Conservation (phyloP, 805 yeast genomes). For the Jamesozyma rosinii region DNA sequence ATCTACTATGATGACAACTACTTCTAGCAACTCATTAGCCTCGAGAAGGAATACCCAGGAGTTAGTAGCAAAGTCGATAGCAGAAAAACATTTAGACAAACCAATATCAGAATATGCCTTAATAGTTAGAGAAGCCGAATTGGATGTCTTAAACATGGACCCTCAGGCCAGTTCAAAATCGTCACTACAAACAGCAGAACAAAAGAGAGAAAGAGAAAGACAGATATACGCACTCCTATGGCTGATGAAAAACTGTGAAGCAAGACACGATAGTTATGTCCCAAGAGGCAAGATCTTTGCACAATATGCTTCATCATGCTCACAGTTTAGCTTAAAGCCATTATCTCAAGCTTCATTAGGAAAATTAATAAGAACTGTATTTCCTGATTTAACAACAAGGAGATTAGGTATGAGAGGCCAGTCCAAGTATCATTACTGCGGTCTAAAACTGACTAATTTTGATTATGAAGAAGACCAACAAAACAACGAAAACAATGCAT, state of each 20-base stretch:
- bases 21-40: conserved; percentile 6
- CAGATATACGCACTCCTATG: conserved; percentile 80
- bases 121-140: conserved; percentile 38
- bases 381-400: conserved; percentile 62
- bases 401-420: conserved; percentile 76
- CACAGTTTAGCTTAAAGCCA: conserved; percentile 45
- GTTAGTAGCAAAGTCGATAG: conserved; percentile 25
- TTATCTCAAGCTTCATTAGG: conserved; percentile 74
- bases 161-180: conserved; percentile 24
- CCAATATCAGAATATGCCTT: conserved; percentile 39
- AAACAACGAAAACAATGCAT: background rate
- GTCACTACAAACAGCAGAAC: conserved; percentile 27
- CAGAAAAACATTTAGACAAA: conserved; percentile 24
- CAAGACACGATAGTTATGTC: conserved; percentile 42
- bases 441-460: conserved; percentile 40
- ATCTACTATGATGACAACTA: conserved; percentile 4
- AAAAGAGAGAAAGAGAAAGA: conserved; percentile 46
- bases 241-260: conserved; percentile 56
- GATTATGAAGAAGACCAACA: background rate
- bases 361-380: conserved; percentile 54
- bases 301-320: conserved; percentile 51
- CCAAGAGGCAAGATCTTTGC: conserved; percentile 64
- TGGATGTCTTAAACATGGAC: conserved; percentile 25
- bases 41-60: conserved; percentile 16
- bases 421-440: conserved; percentile 80